Base-by-base conservation (phyloP, 139 green algal species). In the Yamagishiella unicocca region DNA sequence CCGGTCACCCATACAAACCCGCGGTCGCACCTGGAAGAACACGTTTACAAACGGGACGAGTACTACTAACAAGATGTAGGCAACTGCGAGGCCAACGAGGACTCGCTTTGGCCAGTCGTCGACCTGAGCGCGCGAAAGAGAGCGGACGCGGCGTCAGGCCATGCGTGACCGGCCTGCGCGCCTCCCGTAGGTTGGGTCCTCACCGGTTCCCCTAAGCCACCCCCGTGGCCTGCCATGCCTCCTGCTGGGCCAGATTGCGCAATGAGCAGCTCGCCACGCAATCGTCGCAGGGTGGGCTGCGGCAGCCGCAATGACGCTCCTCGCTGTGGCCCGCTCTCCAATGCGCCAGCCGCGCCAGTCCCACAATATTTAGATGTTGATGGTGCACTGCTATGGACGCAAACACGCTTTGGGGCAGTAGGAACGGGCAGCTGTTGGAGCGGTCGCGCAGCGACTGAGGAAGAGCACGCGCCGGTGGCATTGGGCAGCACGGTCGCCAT, bases 1-100 rank as follows among this genome's bases (percentile, higher is more conserved):
- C n/a, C n/a, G n/a, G n/a, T n/a, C n/a, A n/a, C n/a, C n/a, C n/a
- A n/a, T n/a, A n/a, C n/a, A n/a, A n/a, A n/a, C n/a, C n/a, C n/a
- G n/a, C n/a, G n/a, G n/a, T 58, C 58, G 19, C 58, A 94, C 94
- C 92, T 96, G 93, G 42, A 92, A 74, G 75, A 98, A 98, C 8
- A 98, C 94, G 84, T 97, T 98, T 31, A 92, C 19, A 66, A 96
- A 96, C 0, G 96, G 96, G 22, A 98, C 33, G 19, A 98, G 67
- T 6, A 98, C 90, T 22, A 97, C 89, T 0, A 98, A 42, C 4
- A 42, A 22, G 38, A 97, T 93, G 82, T 97, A 98, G 0, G 35
- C 55, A 0, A 97, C 38, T 0, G 91, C 94, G 1, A 93, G 70
- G 0, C 90, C 92, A 14, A 96, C 76, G 10, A 97, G 79, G 12